Percentiles rank a stretch among this genome's conserved stretches.
Conservation (phyloP, 2,329 filamentous ascomycete species). For the Alternaria sp. region DNA sequence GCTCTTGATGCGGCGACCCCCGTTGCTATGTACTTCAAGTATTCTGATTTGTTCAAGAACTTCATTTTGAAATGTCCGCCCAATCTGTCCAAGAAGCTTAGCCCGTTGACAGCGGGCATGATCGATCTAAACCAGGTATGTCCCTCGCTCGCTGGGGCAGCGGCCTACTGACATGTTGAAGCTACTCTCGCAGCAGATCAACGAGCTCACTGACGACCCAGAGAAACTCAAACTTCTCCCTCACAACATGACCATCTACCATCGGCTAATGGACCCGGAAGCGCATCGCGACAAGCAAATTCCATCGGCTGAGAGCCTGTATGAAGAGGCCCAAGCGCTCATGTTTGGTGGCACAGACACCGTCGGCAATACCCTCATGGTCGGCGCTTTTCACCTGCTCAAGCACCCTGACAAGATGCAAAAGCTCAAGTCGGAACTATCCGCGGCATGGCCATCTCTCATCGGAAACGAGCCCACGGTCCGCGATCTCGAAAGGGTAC, state of each 20-base stretch:
- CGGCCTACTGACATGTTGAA: conserved; percentile 8
- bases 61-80: conserved; percentile 49
- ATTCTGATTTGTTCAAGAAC: conserved; percentile 47
- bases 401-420: conserved; percentile 39
- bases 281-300: conserved; percentile 41
- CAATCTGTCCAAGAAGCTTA: conserved; percentile 44
- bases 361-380: conserved; percentile 50
- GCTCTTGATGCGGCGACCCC: conserved; percentile 49
- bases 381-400: conserved; percentile 52
- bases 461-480: conserved; percentile 32
- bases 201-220: conserved; percentile 38
- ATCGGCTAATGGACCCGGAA: conserved; percentile 43
- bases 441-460: conserved; percentile 46
- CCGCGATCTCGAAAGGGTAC: conserved; percentile 47
- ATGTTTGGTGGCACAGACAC: conserved; percentile 58
- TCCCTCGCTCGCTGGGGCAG: not conserved
- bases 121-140: conserved; percentile 46
- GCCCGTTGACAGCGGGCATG: conserved; percentile 47
- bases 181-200: conserved; percentile 41
- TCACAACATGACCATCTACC: conserved; percentile 49
- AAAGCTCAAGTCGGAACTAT: conserved; percentile 50
- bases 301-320: conserved; percentile 44
- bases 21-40: conserved; percentile 49
- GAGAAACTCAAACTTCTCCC: conserved; percentile 39
- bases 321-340: conserved; percentile 55